Conservation (phyloP, 352 stramenopile species). For the Phytopythium aichiense region DNA sequence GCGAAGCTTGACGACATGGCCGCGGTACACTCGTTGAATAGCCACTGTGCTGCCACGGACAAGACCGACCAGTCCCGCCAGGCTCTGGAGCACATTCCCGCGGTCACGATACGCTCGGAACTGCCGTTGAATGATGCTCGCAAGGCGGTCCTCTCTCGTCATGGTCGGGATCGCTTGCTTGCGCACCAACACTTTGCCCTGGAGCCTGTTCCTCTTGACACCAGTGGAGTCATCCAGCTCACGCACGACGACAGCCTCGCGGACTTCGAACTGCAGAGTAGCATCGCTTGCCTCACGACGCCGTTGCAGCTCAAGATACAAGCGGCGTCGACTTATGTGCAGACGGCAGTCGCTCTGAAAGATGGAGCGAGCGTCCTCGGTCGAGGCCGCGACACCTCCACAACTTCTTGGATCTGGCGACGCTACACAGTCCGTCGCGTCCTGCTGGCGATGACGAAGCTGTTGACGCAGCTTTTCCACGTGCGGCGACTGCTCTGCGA, state of each 20-base stretch:
- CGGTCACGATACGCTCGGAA: slow-evolving; percentile 39
- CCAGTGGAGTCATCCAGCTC: slow-evolving; percentile 2
- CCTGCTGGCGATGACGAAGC: slow-evolving; percentile 51
- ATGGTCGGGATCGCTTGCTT: slow-evolving; percentile 24
- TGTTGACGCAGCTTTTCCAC: slow-evolving; percentile 25
- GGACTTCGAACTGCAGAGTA: slow-evolving; percentile 27
- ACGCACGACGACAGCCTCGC: background rate
- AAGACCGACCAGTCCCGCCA: slow-evolving; percentile 28
- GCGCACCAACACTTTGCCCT: slow-evolving; percentile 40
- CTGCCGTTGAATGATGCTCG: slow-evolving; percentile 52
- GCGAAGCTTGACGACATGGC: slow-evolving; percentile 35
- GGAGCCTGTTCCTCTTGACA: slow-evolving; percentile 37
- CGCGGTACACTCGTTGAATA: slow-evolving; percentile 56
- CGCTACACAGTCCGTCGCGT: slow-evolving; percentile 12
- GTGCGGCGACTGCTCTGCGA: slow-evolving; percentile 23
- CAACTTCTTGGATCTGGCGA: background rate
- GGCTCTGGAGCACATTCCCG: slow-evolving; percentile 22
- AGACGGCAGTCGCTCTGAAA: background rate
- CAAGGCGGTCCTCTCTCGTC: slow-evolving; percentile 30
- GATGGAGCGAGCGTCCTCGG: background rate
- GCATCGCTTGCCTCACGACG: slow-evolving; percentile 23
- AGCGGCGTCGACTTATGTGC: slow-evolving; percentile 26
- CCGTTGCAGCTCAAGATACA: slow-evolving; percentile 33
- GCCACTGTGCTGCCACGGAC: slow-evolving; percentile 28
- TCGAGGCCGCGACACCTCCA: background rate